A percentile compares a stretch with the other conserved stretches of the same genome.
phyloP scores from a whole-genome alignment of 1,284 basidiomycete genomes.

The Apiotrichum mycotoxinovorans region DNA sequence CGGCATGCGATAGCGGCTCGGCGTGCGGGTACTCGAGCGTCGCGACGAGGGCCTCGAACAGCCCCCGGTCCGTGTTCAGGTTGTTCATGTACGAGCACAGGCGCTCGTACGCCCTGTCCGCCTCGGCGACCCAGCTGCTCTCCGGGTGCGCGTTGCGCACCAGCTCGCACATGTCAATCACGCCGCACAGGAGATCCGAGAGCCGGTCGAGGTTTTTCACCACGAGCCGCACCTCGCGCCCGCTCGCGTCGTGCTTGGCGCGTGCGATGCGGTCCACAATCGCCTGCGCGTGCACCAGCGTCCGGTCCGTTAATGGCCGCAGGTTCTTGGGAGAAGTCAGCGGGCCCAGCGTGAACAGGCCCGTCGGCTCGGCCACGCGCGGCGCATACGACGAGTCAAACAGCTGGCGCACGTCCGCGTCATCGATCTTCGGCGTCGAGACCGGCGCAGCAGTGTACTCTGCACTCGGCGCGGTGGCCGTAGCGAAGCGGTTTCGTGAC shows the following conservation, averaged over 20 bases:
- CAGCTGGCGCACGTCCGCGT: slow-evolving; percentile 13
- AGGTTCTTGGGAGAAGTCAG: slow-evolving; percentile 37
- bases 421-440: slow-evolving; percentile 1
- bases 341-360: slow-evolving; percentile 44
- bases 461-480: neutral
- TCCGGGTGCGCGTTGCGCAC: slow-evolving; percentile 92
- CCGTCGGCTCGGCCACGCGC: slow-evolving; percentile 21
- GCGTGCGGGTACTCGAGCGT: slow-evolving; percentile 44
- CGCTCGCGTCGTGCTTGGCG: slow-evolving; percentile 37
- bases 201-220: slow-evolving; percentile 93
- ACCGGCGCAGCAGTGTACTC: neutral
- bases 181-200: slow-evolving; percentile 90
- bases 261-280: slow-evolving; percentile 52
- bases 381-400: slow-evolving; percentile 16
- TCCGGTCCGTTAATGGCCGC: slow-evolving; percentile 41
- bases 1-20: slow-evolving; percentile 41
- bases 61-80: slow-evolving; percentile 88
- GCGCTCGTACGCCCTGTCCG: slow-evolving; percentile 83
- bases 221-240: slow-evolving; percentile 67
- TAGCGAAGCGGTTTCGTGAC: neutral
- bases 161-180: slow-evolving; percentile 94
- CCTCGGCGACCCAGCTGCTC: slow-evolving; percentile 71
- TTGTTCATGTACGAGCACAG: slow-evolving; percentile 97
- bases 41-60: slow-evolving; percentile 63
- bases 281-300: slow-evolving; percentile 38